Base-by-base conservation (phyloP, 2,329 filamentous ascomycete species). In the Fusarium haematococcum region DNA sequence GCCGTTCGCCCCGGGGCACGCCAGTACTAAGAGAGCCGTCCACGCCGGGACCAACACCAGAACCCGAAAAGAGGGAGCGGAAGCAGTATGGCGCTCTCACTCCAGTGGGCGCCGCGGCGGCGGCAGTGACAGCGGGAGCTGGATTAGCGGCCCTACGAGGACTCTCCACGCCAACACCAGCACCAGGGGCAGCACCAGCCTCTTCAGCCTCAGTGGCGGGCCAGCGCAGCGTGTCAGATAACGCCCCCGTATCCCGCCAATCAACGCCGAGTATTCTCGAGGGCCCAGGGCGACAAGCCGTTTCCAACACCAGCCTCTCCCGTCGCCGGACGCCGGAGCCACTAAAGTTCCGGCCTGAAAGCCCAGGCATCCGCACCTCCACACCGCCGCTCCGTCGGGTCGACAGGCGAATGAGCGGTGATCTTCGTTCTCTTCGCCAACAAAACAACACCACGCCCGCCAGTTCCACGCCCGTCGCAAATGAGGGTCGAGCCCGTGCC, bases 401-500 rank as follows among this genome's bases (percentile, higher is more conserved):
- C 73, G 91, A 92, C 81, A 88, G 84, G 80, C 88, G 88, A 81
- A 85, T 92, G 82, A 95, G 93, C 88, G 92, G 93, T 83, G 94
- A 97, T 87, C 87, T 97, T 78, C 77, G 82, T 72, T 71, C 83
- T 65, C 78, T 84, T 63, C 81, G 82, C 76, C 81, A 81, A 79
- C 81, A 81, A 81, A 81, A 80, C 79, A 82, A 75, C 75, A 75
- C 75, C 63, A 77, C 75, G 68, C 64, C 70, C 73, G 70, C 67
- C 71, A 67, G 66, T 61, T 71, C 81, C 76, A 93, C 92, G 81
- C 94, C 94, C 79, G 89, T 95, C 84, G 93, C 92, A 84, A 95
- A 96, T 86, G 94, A 95, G 89, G 93, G 94, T 86, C 95, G 95
- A 86, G 92, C 91, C 85, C 94, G 94, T 83, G 86, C 92, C 81